Base-by-base conservation (phyloP, 495 filamentous ascomycete genomes). In the Tuber aestivum region DNA sequence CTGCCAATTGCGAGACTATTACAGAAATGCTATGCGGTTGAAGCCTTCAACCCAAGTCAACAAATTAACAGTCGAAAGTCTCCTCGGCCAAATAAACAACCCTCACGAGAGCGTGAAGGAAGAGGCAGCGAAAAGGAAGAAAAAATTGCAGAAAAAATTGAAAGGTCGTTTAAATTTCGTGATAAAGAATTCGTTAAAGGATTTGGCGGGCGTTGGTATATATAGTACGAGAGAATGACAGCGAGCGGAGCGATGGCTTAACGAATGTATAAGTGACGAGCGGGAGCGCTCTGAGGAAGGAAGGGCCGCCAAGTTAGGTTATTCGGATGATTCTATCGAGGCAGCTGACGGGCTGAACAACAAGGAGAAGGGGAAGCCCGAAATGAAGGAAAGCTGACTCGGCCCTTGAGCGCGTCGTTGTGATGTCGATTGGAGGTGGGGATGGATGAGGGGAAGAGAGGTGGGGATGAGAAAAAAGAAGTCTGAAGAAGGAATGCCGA, bases 141-240 rank as follows among this genome's bases (percentile, higher is more conserved):
- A 23, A 2, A 18, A 23, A 23, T 20, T 8, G n/a, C 27, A 61
- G n/a, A 27, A 61, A 65, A 65, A 65, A 65, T 35, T 4, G 27
- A 65, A 65, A 65, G 56, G 56, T 6, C 27, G 56, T 65, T 35
- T 65, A 20, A 32, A 35, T 35, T 65, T 65, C 56, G 56, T 65
- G 56, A 65, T 20, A 61, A 32, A 65, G 56, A 65, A 35, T 65
- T 65, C 56, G 56, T 65, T 65, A 65, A 65, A 65, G 56, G 56
- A 5, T 35, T 65, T 65, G 32, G 56, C 4, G 27, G 56, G 35
- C 14, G 27, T 65, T 65, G 27, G 18, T 65, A 65, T 50, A 48
- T 48, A 23, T 65, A 65, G 32, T 4, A 27, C 27, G 56, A 65
- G 56, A 16, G 27, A 65, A 18, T 2, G 56, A 18, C 56, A 35